Evolutionary conservation across 345 rosid species (phyloP).

Genomic region (Ricinus communis): DNA sequence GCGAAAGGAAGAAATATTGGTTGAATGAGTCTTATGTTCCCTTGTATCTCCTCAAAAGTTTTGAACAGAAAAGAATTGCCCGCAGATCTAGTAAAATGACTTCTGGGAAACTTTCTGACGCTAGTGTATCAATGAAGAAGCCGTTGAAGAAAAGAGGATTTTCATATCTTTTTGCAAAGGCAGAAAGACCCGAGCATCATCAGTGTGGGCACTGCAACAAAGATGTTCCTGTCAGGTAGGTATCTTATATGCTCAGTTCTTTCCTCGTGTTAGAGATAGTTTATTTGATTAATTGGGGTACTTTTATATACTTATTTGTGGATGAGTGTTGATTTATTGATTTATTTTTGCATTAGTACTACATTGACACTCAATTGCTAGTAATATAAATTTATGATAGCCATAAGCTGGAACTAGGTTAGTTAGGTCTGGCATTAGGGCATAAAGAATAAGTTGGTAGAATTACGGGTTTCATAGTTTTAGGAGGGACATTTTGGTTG

Average conservation of each 20-base stretch:
- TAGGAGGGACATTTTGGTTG: neutral
- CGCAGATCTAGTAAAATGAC: slow-evolving; percentile 49
- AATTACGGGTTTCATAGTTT: neutral
- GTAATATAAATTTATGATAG: no score
- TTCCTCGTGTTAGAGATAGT: neutral
- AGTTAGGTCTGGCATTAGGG: neutral
- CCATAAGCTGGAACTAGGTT: neutral
- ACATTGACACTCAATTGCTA: no score
- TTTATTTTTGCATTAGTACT: neutral
- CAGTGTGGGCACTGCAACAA: slow-evolving; percentile 83
- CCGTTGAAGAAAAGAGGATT: slow-evolving; percentile 58
- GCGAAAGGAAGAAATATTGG: slow-evolving; percentile 92
- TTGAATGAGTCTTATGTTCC: slow-evolving; percentile 73
- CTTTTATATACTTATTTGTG: neutral
- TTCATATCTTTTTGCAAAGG: slow-evolving; percentile 70
- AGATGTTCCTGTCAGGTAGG: slow-evolving; percentile 83
- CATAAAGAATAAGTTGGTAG: neutral
- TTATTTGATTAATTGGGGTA: neutral
- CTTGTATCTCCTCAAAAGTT: slow-evolving; percentile 84
- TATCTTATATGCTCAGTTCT: slow-evolving; percentile 15
- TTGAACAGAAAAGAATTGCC: slow-evolving; percentile 85
- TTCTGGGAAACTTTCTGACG: slow-evolving; percentile 43
- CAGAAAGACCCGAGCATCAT: slow-evolving; percentile 65
- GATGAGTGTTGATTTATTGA: neutral
- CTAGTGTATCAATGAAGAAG: slow-evolving; percentile 33